Evolutionary conservation across 163 green algal genomes (phyloP).

Genomic region (Scenedesmus sp.): DNA sequence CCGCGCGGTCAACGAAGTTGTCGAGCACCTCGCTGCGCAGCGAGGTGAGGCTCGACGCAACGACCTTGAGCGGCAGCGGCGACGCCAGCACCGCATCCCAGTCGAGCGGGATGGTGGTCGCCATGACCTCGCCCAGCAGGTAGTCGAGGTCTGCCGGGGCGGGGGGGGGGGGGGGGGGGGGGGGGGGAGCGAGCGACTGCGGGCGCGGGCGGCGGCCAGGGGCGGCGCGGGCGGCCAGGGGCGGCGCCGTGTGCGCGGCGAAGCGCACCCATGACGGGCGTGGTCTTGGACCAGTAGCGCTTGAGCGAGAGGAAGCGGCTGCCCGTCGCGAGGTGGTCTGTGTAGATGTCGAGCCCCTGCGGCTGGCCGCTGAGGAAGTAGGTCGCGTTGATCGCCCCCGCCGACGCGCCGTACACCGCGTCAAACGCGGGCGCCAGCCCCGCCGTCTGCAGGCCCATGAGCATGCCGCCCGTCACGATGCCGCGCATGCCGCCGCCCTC

Average conservation of each 20-base stretch:
- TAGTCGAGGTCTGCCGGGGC: conserved; percentile 87
- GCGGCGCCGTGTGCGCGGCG: no score
- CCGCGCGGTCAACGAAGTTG: conserved; percentile 63
- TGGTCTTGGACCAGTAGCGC: conserved; percentile 50
- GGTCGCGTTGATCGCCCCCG: conserved; percentile 91
- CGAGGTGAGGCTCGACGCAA: conserved; percentile 80
- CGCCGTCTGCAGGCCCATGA: conserved; percentile 76
- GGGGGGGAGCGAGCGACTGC: no score
- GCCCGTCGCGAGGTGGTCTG: conserved; percentile 75
- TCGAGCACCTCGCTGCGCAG: conserved; percentile 74
- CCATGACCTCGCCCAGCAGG: conserved; percentile 87
- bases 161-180: conserved; percentile 73
- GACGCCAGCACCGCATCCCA: conserved; percentile 70
- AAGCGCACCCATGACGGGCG: conserved; percentile 16
- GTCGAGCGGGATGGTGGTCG: conserved; percentile 62
- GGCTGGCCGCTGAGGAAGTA: conserved; percentile 84
- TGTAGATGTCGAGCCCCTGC: conserved; percentile 81
- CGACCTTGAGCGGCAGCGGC: conserved; percentile 73
- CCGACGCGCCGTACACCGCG: conserved; percentile 83
- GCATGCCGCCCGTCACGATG: conserved; percentile 64
- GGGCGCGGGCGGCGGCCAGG: neutral
- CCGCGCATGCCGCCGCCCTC: conserved; percentile 88
- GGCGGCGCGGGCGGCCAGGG: neutral
- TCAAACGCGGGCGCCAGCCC: conserved; percentile 84
- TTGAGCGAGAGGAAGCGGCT: conserved; percentile 69